phyloP scores from a whole-genome alignment of 371 early-diverging fungal species.

The Rhizopus sp. region DNA sequence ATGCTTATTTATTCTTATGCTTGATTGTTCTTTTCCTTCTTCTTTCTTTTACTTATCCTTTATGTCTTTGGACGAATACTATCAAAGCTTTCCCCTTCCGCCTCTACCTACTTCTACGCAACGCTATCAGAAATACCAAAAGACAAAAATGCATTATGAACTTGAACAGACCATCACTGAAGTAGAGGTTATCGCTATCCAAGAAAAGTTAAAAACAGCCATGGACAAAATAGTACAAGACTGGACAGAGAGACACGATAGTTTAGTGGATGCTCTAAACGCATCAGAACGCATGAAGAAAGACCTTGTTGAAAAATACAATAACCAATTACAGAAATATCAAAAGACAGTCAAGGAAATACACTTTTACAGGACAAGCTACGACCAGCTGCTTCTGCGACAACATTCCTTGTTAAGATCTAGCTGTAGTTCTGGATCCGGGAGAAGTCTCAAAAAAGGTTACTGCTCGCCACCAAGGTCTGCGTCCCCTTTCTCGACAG shows the following conservation, averaged over 20 bases:
- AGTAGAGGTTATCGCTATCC: constrained; percentile 14
- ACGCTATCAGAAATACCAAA: constrained; percentile 9
- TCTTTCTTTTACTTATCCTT: not conserved
- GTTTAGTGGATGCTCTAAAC: constrained; percentile 13
- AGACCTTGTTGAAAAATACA: not conserved
- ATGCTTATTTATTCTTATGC: too few species aligned
- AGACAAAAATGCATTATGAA: not conserved
- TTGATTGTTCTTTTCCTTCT: constrained; percentile 2
- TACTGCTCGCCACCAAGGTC: too few species aligned
- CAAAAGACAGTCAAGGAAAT: constrained; percentile 12
- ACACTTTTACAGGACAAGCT: constrained; percentile 12
- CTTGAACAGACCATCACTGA: constrained; percentile 3
- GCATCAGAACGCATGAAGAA: constrained; percentile 10
- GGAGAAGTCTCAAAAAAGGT: not conserved
- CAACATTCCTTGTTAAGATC: constrained; percentile 2
- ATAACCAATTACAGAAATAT: constrained; percentile 13
- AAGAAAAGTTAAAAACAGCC: constrained; percentile 7
- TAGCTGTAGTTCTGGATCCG: not conserved
- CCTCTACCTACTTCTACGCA: constrained; percentile 6
- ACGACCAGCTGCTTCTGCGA: constrained; percentile 10
- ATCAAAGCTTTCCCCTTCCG: constrained; percentile 17
- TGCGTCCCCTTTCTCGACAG: too few species aligned
- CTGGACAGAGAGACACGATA: constrained; percentile 23
- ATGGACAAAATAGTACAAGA: constrained; percentile 9
- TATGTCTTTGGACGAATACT: constrained; percentile 6